Evolutionary conservation across 2,329 filamentous ascomycete genomes (phyloP), one percentile per base, ranked within the genome.

Genomic region (Magnaporthales sp.): DNA sequence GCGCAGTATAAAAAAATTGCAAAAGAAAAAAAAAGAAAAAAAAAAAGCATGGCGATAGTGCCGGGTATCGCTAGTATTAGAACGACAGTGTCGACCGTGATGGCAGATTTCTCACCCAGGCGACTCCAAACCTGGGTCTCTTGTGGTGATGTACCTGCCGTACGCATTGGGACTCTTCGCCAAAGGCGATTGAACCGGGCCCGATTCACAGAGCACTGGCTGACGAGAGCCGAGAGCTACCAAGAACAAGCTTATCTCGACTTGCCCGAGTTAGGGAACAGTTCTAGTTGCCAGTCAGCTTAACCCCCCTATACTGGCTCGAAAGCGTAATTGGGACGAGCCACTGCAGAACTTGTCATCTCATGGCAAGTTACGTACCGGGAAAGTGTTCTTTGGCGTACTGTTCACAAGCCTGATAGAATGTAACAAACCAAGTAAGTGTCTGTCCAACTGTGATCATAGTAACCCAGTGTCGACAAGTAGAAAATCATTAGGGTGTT

Each of bases 351-450:
- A 26, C 13, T 30, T n/a, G 24, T 56, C 30, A 46, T 51, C 38
- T 51, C 19, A n/a, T 51, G 38, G 38, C 13, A 15, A 51, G n/a
- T 1, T 51, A 51, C 38, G 38, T 51, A 76, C 74, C 88, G 71
- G 87, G 86, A 74, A 96, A 96, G 78, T 98, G 91, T 77, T 98
- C 94, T 79, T 97, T 97, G 67, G 94, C 94, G 77, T 97, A 97
- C 78, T 97, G 93, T 70, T 85, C 83, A 69, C 83, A 85, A 29
- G 83, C 83, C 70, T 71, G 31, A 5, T 4, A 19, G 26, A 22
- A 32, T 24, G 31, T 13, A 27, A 29, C 13, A n/a, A 8, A 54
- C 22, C 29, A 31, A 22, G 29, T 27, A 63, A 56, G 56, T 19
- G 7, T 29, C 10, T 51, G 13, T 10, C 19, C 5, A 66, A 60